Evolutionary conservation across 106 monocot species (phyloP).

Genomic region (Phalaenopsis equestris): DNA sequence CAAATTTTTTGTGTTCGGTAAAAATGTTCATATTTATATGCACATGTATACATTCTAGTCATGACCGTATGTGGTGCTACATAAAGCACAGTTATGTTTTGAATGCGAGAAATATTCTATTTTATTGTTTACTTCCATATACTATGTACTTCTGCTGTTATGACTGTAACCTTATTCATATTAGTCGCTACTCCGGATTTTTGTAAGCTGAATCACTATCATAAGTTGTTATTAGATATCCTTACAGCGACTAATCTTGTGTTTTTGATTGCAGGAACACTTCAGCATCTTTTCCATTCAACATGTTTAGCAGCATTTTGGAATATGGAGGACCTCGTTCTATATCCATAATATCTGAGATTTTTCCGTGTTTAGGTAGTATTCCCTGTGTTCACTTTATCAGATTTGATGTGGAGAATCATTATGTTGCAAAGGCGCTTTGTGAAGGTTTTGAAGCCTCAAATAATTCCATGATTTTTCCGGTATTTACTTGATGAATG

Average conservation of each 20-base stretch:
- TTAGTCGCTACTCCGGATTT: neutral
- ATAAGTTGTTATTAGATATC: slow-evolving; percentile 1
- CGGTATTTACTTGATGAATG: slow-evolving; percentile 26
- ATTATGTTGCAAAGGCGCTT: slow-evolving; percentile 20
- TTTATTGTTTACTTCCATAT: neutral
- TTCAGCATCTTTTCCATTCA: slow-evolving; percentile 49
- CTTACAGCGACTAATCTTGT: neutral
- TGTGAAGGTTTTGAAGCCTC: slow-evolving; percentile 38
- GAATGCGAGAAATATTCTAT: neutral
- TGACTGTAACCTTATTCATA: neutral
- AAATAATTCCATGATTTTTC: neutral
- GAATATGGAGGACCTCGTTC: slow-evolving; percentile 59
- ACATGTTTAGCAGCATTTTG: slow-evolving; percentile 48
- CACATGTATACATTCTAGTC: neutral
- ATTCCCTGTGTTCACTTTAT: slow-evolving; percentile 52
- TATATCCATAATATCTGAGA: slow-evolving; percentile 42
- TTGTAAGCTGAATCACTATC: neutral
- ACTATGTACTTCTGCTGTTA: neutral
- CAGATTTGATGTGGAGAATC: slow-evolving; percentile 30
- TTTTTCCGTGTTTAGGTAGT: slow-evolving; percentile 17
- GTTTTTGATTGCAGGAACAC: slow-evolving; percentile 28
- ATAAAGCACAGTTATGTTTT: neutral
- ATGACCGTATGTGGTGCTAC: neutral
- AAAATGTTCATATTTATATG: neutral
- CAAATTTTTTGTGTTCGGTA: neutral